These are phyloP conservation scores for Teratosphaeria nubilosa DNA, from an alignment of 2,329 filamentous ascomycete genomes.

Conservation along the genomic window DNA sequence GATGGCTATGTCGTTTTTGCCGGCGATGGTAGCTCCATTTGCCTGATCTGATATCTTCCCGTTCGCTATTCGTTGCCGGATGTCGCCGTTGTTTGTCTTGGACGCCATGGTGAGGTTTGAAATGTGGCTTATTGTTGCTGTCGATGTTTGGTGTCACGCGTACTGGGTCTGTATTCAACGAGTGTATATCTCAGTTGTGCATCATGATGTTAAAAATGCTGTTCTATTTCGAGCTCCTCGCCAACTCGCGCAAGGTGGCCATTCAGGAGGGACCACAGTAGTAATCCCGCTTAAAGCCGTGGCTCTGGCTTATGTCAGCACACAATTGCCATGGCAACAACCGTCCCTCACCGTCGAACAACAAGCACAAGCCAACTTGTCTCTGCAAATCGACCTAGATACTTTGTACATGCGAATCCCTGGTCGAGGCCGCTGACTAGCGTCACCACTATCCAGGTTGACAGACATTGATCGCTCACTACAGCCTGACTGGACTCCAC, in stretches of 20 bases:
- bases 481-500: background rate
- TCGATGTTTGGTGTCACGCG: background rate
- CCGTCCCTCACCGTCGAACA: background rate
- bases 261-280: background rate
- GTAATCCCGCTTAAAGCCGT: background rate
- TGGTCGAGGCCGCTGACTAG: background rate
- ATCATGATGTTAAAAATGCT: background rate
- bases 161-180: background rate
- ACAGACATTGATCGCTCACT: background rate
- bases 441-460: background rate
- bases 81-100: slow-evolving; percentile 12
- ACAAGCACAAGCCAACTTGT: background rate
- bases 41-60: slow-evolving; percentile 11
- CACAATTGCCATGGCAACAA: background rate
- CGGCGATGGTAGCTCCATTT: slow-evolving; percentile 12
- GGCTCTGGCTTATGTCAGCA: background rate
- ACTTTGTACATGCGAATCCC: background rate
- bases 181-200: background rate
- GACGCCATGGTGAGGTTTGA: background rate
- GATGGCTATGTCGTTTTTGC: slow-evolving; percentile 17
- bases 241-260: background rate
- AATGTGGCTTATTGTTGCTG: background rate
- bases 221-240: background rate
- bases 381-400: background rate
- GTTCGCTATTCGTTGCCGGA: slow-evolving; percentile 18